Evolutionary conservation across 371 early-diverging fungal genomes (phyloP).

Genomic region (Choanephora cucurbitarum): DNA sequence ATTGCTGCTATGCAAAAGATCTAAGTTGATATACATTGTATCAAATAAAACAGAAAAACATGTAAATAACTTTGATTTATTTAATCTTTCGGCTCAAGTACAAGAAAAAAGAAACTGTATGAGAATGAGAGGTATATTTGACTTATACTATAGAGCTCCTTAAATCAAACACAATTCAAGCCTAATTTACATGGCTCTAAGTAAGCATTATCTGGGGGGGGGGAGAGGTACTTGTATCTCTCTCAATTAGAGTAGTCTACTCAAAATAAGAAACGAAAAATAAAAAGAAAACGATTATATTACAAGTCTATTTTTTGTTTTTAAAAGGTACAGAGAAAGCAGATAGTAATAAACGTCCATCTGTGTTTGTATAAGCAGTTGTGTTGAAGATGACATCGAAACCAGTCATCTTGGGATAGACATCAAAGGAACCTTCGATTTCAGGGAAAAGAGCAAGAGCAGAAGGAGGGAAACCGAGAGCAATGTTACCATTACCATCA

Average conservation of each 20-base stretch:
- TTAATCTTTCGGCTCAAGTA: no score
- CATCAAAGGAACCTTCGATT: conserved; percentile 93
- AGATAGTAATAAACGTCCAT: conserved; percentile 84
- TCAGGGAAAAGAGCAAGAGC: conserved; percentile 93
- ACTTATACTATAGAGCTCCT: no score
- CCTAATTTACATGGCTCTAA: no score
- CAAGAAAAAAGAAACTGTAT: no score
- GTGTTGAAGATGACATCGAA: conserved; percentile 87
- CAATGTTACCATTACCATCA: conserved; percentile 84
- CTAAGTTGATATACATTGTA: conserved; percentile 48
- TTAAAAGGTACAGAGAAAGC: conserved; percentile 91
- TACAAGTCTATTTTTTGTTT: conserved; percentile 11
- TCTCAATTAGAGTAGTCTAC: no score
- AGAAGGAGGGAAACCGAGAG: conserved; percentile 81
- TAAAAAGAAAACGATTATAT: no score
- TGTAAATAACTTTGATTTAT: background rate
- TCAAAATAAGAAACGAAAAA: no score
- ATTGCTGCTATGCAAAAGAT: conserved; percentile 92
- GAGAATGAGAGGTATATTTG: no score
- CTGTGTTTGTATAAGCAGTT: conserved; percentile 77
- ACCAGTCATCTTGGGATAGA: conserved; percentile 87
- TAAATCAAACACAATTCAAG: no score
- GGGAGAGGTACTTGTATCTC: no score
- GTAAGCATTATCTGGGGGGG: no score
- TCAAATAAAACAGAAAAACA: background rate